Conservation (phyloP, 306 rosid genomes). For the Lagenaria siceraria region DNA sequence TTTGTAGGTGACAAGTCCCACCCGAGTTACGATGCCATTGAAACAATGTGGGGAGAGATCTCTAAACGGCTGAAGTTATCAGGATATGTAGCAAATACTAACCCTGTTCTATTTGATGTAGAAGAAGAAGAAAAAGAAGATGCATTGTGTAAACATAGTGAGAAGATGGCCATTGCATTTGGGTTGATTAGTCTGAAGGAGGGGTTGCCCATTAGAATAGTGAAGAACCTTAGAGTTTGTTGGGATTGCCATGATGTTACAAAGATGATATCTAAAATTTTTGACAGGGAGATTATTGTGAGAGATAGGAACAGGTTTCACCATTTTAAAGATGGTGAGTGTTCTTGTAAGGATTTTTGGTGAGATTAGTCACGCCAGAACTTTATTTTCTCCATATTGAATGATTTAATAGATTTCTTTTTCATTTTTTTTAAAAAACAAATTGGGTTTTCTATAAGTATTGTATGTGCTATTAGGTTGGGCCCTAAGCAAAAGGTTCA, state of each 20-base stretch:
- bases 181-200: slow-evolving; percentile 34
- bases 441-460: too few species aligned
- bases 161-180: slow-evolving; percentile 50
- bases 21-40: slow-evolving; percentile 31
- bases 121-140: slow-evolving; percentile 53
- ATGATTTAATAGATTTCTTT: too few species aligned
- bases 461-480: too few species aligned
- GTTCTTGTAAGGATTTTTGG: slow-evolving; percentile 49
- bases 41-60: slow-evolving; percentile 37
- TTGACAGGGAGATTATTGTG: slow-evolving; percentile 26
- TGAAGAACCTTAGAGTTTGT: slow-evolving; percentile 35
- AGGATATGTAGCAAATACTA: slow-evolving; percentile 38
- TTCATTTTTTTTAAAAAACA: too few species aligned
- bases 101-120: slow-evolving; percentile 41
- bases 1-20: slow-evolving; percentile 48
- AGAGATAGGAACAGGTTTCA: slow-evolving; percentile 49
- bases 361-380: not conserved
- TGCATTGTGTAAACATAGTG: slow-evolving; percentile 38
- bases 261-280: slow-evolving; percentile 34
- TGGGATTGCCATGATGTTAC: slow-evolving; percentile 49
- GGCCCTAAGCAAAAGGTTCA: too few species aligned
- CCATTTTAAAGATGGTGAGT: slow-evolving; percentile 34
- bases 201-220: slow-evolving; percentile 26
- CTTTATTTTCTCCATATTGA: not conserved
- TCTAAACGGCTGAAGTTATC: slow-evolving; percentile 25